phyloP scores from a whole-genome alignment of 2,329 filamentous ascomycete species.

The Aspergillus persii region DNA sequence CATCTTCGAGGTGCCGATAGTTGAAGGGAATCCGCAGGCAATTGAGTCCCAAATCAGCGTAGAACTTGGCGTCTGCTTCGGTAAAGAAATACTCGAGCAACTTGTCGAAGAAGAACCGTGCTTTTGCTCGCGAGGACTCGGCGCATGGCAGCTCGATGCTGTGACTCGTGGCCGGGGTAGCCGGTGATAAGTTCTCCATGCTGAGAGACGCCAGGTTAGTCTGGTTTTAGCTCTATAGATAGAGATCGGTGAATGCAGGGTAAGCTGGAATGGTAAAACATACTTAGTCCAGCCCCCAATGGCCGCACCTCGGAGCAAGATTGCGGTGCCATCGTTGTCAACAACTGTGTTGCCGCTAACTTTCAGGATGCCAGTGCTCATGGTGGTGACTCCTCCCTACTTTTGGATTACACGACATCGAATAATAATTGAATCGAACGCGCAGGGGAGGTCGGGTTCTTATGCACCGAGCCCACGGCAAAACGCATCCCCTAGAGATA shows the following conservation, averaged over 20 bases:
- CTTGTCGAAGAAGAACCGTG: conserved; percentile 59
- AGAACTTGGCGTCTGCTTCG: conserved; percentile 58
- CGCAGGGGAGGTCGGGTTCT: not conserved
- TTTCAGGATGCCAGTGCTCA: conserved; percentile 39
- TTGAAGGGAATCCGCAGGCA: conserved; percentile 62
- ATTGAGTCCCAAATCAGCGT: conserved; percentile 56
- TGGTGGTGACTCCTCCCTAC: conserved; percentile 2
- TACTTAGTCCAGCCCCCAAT: conserved; percentile 48
- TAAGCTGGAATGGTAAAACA: conserved; percentile 4
- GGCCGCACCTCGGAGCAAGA: conserved; percentile 51
- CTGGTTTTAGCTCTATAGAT: not conserved
- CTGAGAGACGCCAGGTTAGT: conserved; percentile 5
- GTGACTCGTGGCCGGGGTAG: conserved; percentile 58
- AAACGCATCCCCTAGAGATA: not conserved
- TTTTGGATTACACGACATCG: too few relatives aligned
- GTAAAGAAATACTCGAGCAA: conserved; percentile 60
- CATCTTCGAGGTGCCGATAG: conserved; percentile 54
- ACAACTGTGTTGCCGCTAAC: conserved; percentile 48
- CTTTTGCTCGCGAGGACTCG: conserved; percentile 54
- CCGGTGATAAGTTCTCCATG: conserved; percentile 64
- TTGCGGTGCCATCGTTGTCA: conserved; percentile 42
- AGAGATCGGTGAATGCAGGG: conserved; percentile 9
- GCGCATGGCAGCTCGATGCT: conserved; percentile 55
- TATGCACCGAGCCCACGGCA: not conserved
- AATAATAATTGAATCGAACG: too few relatives aligned